Conservation (phyloP, 2,329 filamentous ascomycete species). For the Sporothrix humicola region DNA sequence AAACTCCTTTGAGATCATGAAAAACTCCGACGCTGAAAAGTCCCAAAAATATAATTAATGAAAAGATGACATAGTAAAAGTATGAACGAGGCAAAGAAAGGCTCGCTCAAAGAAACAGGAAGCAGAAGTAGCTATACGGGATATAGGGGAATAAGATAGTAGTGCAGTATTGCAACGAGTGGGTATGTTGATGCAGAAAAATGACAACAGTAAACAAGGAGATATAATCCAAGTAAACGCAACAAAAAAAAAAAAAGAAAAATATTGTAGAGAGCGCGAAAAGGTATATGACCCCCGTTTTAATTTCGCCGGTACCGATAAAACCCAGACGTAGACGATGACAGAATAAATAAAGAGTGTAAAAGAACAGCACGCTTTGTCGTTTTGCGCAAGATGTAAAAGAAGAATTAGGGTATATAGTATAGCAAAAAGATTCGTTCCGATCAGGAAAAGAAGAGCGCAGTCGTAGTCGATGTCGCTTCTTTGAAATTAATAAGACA, state of each 20-base stretch:
- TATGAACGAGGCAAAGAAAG: constrained; percentile 2
- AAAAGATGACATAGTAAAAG: neutral
- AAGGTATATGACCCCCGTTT: neutral
- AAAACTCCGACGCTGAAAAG: constrained; percentile 41
- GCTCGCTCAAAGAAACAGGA: neutral
- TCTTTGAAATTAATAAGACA: constrained; percentile 37
- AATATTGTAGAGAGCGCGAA: neutral
- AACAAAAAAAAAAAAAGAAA: neutral
- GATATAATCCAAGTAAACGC: neutral
- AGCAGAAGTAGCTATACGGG: constrained; percentile 8
- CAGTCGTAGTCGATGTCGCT: neutral
- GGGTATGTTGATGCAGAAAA: constrained; percentile 26
- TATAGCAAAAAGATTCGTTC: neutral
- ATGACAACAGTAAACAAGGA: neutral
- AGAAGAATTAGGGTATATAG: constrained; percentile 17
- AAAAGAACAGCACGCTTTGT: constrained; percentile 27
- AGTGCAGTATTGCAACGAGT: constrained; percentile 3
- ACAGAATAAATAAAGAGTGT: neutral
- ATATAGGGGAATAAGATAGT: constrained; percentile 2
- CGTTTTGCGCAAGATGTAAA: neutral
- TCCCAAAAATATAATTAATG: constrained; percentile 18
- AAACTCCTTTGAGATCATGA: constrained; percentile 30
- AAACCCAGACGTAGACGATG: neutral
- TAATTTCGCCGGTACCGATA: constrained; percentile 16
- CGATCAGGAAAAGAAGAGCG: neutral